Evolutionary conservation across 1,284 basidiomycete species (phyloP).

Genomic region (Ceraceosorus bombacis): DNA sequence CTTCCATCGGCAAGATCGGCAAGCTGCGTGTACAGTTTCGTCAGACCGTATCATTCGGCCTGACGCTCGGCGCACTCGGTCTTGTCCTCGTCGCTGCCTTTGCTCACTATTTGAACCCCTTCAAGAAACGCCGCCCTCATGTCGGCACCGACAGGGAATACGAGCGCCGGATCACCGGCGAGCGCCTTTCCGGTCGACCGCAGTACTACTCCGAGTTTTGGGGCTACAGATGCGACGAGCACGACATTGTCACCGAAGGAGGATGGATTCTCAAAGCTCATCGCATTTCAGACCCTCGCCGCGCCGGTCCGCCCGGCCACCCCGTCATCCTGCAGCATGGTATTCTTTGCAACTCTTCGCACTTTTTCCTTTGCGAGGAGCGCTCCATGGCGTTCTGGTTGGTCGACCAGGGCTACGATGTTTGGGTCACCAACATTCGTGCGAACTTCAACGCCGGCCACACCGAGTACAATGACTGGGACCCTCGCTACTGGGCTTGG

Average conservation of each 20-base stretch:
- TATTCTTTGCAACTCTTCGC: slow-evolving; percentile 46
- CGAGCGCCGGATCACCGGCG: slow-evolving; percentile 46
- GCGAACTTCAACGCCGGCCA: slow-evolving; percentile 45
- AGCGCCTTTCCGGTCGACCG: slow-evolving; percentile 37
- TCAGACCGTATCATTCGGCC: slow-evolving; percentile 32
- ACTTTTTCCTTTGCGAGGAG: slow-evolving; percentile 44
- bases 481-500: slow-evolving; percentile 49
- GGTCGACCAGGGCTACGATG: slow-evolving; percentile 47
- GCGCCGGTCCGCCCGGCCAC: slow-evolving; percentile 33
- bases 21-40: slow-evolving; percentile 33
- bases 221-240: slow-evolving; percentile 48
- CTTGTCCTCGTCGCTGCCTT: slow-evolving; percentile 32
- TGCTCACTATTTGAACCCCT: slow-evolving; percentile 39
- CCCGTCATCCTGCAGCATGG: slow-evolving; percentile 48
- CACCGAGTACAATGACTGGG: slow-evolving; percentile 36
- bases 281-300: slow-evolving; percentile 45
- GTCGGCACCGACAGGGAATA: slow-evolving; percentile 42
- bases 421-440: slow-evolving; percentile 47
- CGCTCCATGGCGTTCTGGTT: slow-evolving; percentile 47
- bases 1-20: slow-evolving; percentile 28
- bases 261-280: slow-evolving; percentile 48
- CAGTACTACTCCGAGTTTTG: slow-evolving; percentile 48
- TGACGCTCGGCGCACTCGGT: slow-evolving; percentile 24
- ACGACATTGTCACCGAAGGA: slow-evolving; percentile 43
- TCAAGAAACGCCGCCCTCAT: slow-evolving; percentile 35